These are phyloP conservation scores for Anthracocystis walkeri DNA, from an alignment of 1,284 basidiomycete genomes.

Conservation along the genomic window DNA sequence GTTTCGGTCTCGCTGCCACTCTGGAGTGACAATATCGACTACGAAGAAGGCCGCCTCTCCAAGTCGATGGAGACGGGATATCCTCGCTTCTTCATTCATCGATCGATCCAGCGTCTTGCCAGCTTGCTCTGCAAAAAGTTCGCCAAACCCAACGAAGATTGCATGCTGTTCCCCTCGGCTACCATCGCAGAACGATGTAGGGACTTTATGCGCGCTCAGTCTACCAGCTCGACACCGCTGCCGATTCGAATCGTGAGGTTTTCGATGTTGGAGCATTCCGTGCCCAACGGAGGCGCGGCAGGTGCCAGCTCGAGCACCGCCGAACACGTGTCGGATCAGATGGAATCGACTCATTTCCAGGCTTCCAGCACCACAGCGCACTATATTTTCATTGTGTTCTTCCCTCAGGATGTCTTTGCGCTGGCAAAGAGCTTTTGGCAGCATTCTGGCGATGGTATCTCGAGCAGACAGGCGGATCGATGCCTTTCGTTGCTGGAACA, in stretches of 20 bases:
- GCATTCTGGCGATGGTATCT: constrained; percentile 90
- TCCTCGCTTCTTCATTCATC: constrained; percentile 94
- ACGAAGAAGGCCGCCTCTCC: constrained; percentile 89
- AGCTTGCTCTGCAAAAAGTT: constrained; percentile 52
- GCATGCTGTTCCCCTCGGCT: constrained; percentile 62
- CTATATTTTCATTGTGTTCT: constrained; percentile 78
- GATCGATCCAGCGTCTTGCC: constrained; percentile 79
- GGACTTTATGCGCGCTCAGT: constrained; percentile 60
- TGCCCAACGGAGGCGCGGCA: constrained; percentile 1
- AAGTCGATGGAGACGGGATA: constrained; percentile 92
- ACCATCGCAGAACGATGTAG: constrained; percentile 59
- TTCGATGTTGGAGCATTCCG: constrained; percentile 47
- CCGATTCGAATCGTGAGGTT: constrained; percentile 61
- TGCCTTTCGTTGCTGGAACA: constrained; percentile 73
- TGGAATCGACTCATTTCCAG: constrained; percentile 30
- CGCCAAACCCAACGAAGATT: constrained; percentile 49
- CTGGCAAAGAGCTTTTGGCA: constrained; percentile 95
- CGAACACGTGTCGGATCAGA: constrained; percentile 30
- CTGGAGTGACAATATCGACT: constrained; percentile 92
- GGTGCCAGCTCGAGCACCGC: constrained; percentile 40
- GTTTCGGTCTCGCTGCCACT: constrained; percentile 96
- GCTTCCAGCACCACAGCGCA: constrained; percentile 37
- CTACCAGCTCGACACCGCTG: constrained; percentile 10
- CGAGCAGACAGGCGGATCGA: constrained; percentile 85
- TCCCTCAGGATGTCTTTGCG: constrained; percentile 76